A percentile compares a stretch with the other conserved stretches of the same genome.
Conservation (phyloP, 2,329 filamentous ascomycete species). For the Talaromyces atroroseus region DNA sequence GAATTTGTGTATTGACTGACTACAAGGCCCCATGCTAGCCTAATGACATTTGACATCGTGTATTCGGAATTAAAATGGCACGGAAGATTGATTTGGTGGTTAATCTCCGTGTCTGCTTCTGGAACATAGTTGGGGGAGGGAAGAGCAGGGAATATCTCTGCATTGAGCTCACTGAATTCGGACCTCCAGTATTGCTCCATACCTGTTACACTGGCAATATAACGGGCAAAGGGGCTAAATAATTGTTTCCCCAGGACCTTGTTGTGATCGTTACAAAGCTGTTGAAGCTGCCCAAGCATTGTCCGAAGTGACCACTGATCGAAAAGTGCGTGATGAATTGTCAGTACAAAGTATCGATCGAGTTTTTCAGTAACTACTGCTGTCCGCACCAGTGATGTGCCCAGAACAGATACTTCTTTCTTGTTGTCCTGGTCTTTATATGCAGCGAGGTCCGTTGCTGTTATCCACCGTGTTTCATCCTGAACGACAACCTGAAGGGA, state of each 20-base stretch:
- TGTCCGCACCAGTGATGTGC: slow-evolving; percentile 29
- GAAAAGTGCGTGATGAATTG: slow-evolving; percentile 15
- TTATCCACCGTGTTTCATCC: background rate
- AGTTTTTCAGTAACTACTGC: slow-evolving; percentile 26
- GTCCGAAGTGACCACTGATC: slow-evolving; percentile 9
- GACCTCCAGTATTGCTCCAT: slow-evolving; percentile 12
- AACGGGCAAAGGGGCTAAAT: slow-evolving; percentile 18
- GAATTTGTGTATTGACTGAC: slow-evolving; percentile 9
- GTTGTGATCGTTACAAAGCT: background rate
- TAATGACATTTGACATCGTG: background rate
- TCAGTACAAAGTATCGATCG: slow-evolving; percentile 14
- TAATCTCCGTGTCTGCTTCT: background rate
- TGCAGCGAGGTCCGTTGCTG: slow-evolving; percentile 23
- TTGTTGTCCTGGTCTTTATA: slow-evolving; percentile 21
- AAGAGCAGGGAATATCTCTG: slow-evolving; percentile 4
- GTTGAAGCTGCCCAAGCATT: background rate
- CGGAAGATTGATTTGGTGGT: too few species aligned
- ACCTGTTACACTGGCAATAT: slow-evolving; percentile 11
- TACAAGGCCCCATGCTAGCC: slow-evolving; percentile 18
- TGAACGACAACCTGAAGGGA: slow-evolving; percentile 36
- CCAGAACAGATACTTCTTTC: slow-evolving; percentile 28
- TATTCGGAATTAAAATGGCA: background rate
- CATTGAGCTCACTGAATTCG: slow-evolving; percentile 5
- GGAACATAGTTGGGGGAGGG: slow-evolving; percentile 1
- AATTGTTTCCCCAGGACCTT: background rate